phyloP scores from a whole-genome alignment of 2,329 filamentous ascomycete species.

The Xylaria sp. region DNA sequence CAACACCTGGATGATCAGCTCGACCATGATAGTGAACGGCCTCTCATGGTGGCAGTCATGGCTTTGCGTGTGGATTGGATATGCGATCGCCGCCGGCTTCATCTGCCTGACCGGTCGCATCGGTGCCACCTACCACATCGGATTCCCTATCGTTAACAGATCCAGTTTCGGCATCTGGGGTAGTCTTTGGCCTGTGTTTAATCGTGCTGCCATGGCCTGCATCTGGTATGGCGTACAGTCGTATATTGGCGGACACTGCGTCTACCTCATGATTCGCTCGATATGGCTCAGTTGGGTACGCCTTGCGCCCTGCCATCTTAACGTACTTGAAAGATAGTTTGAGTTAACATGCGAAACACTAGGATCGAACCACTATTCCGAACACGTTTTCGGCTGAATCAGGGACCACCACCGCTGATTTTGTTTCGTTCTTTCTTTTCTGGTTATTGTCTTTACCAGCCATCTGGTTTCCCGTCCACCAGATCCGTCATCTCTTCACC shows the following conservation, averaged over 20 bases:
- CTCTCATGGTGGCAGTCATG: slow-evolving; percentile 91
- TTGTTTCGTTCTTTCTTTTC: slow-evolving; percentile 84
- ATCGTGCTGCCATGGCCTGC: slow-evolving; percentile 82
- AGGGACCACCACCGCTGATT: slow-evolving; percentile 75
- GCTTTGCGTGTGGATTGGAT: slow-evolving; percentile 87
- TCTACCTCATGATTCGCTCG: slow-evolving; percentile 84
- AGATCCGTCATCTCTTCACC: slow-evolving; percentile 87
- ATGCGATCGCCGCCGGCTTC: slow-evolving; percentile 75
- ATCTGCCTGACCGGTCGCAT: slow-evolving; percentile 79
- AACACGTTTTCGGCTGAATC: slow-evolving; percentile 67
- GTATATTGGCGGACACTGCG: slow-evolving; percentile 83
- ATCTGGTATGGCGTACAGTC: slow-evolving; percentile 87
- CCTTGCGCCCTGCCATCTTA: not conserved
- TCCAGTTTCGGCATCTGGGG: slow-evolving; percentile 89
- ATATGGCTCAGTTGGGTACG: slow-evolving; percentile 74
- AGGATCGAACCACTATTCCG: slow-evolving; percentile 58
- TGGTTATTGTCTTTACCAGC: slow-evolving; percentile 80
- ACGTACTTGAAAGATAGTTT: not conserved
- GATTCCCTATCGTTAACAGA: slow-evolving; percentile 79
- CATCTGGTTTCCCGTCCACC: slow-evolving; percentile 87
- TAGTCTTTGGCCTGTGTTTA: slow-evolving; percentile 84
- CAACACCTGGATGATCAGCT: slow-evolving; percentile 94
- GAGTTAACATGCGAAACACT: slow-evolving; percentile 16
- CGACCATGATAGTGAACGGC: slow-evolving; percentile 75
- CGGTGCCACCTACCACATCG: slow-evolving; percentile 84